Conservation (phyloP, 371 early-diverging fungal species). For the Funneliformis caledonium region DNA sequence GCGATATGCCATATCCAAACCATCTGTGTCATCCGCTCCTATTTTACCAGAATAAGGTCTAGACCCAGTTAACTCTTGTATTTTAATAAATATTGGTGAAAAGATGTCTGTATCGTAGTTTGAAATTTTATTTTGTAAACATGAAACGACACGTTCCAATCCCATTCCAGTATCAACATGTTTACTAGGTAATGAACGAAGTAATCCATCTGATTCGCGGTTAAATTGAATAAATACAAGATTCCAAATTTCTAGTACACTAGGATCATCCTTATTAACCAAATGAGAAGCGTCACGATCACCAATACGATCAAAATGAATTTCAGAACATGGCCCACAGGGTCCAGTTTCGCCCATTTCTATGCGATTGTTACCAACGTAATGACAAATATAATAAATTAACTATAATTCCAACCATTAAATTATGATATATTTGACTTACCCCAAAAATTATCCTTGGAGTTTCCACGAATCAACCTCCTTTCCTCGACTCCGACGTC, state of each 20-base stretch:
- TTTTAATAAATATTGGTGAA: slow-evolving; percentile 81
- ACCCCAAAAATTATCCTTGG: slow-evolving; percentile 99
- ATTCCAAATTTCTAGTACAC: slow-evolving; percentile 99
- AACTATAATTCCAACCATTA: background rate
- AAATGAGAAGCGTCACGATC: slow-evolving; percentile 92
- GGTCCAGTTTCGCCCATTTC: slow-evolving; percentile 99
- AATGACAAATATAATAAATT: background rate
- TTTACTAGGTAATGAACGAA: slow-evolving; percentile 93
- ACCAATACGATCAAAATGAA: slow-evolving; percentile 99
- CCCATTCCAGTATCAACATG: slow-evolving; percentile 99
- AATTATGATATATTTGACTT: slow-evolving; percentile 40
- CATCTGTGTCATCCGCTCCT: slow-evolving; percentile 91
- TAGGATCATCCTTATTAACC: slow-evolving; percentile 99
- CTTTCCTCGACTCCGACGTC: slow-evolving; percentile 86
- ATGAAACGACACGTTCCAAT: slow-evolving; percentile 96
- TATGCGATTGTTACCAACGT: slow-evolving; percentile 30
- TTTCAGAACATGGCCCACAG: slow-evolving; percentile 99
- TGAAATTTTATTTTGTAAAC: slow-evolving; percentile 94
- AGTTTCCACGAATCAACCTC: slow-evolving; percentile 88
- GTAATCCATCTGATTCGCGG: slow-evolving; percentile 92
- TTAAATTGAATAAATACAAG: slow-evolving; percentile 99
- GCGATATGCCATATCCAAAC: slow-evolving; percentile 98
- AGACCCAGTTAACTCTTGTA: slow-evolving; percentile 87
- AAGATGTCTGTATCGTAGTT: slow-evolving; percentile 99
- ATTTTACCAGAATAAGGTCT: slow-evolving; percentile 85